phyloP scores from a whole-genome alignment of 1,284 basidiomycete genomes.

The Naganishia sp. region DNA sequence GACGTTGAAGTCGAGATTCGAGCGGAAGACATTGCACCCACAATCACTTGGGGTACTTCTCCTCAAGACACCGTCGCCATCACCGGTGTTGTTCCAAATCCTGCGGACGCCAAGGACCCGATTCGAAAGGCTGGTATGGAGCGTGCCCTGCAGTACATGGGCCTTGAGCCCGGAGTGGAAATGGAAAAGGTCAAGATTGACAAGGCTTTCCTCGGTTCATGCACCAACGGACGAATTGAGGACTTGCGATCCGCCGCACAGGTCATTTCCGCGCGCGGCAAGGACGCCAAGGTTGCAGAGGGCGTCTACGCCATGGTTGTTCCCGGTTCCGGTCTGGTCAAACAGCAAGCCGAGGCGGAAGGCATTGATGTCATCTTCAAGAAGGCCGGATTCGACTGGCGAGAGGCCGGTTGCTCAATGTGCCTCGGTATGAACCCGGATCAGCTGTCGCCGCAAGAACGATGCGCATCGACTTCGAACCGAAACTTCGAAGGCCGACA shows the following conservation, averaged over 20 bases:
- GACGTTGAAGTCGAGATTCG: slow-evolving; percentile 83
- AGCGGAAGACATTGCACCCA: slow-evolving; percentile 87
- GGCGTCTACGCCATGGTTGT: slow-evolving; percentile 90
- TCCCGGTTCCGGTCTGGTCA: slow-evolving; percentile 90
- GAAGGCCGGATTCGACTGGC: slow-evolving; percentile 95
- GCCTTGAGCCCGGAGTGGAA: slow-evolving; percentile 73
- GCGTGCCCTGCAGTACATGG: slow-evolving; percentile 89
- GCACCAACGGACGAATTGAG: slow-evolving; percentile 95
- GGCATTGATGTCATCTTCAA: slow-evolving; percentile 88
- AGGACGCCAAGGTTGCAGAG: slow-evolving; percentile 66
- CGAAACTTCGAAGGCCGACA: slow-evolving; percentile 95
- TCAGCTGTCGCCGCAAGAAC: slow-evolving; percentile 82
- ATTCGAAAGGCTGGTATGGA: slow-evolving; percentile 72
- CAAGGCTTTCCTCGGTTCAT: slow-evolving; percentile 96
- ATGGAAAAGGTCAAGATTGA: slow-evolving; percentile 85
- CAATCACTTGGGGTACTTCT: slow-evolving; percentile 94
- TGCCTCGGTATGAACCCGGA: slow-evolving; percentile 98
- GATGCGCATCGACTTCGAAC: slow-evolving; percentile 94
- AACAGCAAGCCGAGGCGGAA: slow-evolving; percentile 91
- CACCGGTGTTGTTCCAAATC: slow-evolving; percentile 81
- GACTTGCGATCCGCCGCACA: slow-evolving; percentile 87
- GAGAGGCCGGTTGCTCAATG: slow-evolving; percentile 97
- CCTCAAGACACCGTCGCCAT: slow-evolving; percentile 91
- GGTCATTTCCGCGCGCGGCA: slow-evolving; percentile 63
- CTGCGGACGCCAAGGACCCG: slow-evolving; percentile 66